Percentiles rank a stretch among this genome's conserved stretches.
These are phyloP conservation scores for Buxus sempervirens DNA, from an alignment of 164 flowering plant species.

Conservation along the genomic window DNA sequence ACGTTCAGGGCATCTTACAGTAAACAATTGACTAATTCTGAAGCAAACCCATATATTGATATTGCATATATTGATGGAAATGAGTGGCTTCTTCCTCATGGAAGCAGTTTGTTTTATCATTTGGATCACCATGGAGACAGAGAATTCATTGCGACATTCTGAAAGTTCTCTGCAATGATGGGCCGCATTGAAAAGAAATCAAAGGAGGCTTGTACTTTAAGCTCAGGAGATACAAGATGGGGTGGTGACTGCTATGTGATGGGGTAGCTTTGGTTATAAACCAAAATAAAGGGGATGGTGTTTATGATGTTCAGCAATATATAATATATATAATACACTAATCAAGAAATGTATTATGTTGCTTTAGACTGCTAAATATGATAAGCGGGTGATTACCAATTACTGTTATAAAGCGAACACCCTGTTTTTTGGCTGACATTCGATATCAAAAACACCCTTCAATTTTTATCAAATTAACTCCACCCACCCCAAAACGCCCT, in stretches of 20 bases:
- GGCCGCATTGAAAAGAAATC: too few species aligned
- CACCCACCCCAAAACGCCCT: too few species aligned
- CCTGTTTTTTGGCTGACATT: too few species aligned
- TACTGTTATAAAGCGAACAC: too few species aligned
- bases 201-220: not conserved
- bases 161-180: not conserved
- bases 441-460: too few species aligned
- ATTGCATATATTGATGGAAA: conserved; percentile 63
- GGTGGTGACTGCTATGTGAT: not conserved
- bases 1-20: conserved; percentile 45
- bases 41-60: conserved; percentile 49
- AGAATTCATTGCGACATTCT: conserved; percentile 1
- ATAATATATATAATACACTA: too few species aligned
- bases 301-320: too few species aligned
- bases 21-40: conserved; percentile 46
- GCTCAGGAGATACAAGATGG: not conserved
- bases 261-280: not conserved
- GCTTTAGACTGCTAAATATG: too few species aligned
- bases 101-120: conserved; percentile 1
- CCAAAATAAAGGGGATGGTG: too few species aligned
- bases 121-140: not conserved
- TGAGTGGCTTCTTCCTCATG: conserved; percentile 48
- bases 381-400: too few species aligned
- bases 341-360: too few species aligned
- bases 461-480: too few species aligned